phyloP scores from a whole-genome alignment of 257 asterid species.

The Solanum rostratum region DNA sequence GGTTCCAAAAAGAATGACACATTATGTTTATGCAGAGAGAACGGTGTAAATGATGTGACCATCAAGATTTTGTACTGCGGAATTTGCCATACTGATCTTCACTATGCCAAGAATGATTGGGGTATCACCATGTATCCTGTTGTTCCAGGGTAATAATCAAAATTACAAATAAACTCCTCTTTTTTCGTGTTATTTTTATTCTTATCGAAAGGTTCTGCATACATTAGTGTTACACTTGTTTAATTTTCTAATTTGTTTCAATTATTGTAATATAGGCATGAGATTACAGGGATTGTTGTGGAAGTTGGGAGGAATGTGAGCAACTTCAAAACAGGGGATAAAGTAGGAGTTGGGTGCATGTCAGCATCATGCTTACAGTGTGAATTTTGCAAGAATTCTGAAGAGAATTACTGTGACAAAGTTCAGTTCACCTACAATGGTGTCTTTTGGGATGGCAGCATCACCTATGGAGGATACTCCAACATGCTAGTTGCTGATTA shows the following conservation, averaged over 20 bases:
- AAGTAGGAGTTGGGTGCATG: constrained; percentile 80
- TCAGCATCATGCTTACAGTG: constrained; percentile 76
- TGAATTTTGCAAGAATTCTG: constrained; percentile 46
- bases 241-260: neutral
- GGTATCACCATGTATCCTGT: constrained; percentile 36
- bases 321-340: constrained; percentile 57
- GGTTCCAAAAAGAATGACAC: neutral
- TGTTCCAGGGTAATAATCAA: constrained; percentile 28
- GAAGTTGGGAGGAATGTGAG: constrained; percentile 66
- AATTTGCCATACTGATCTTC: constrained; percentile 40
- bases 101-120: constrained; percentile 32
- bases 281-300: constrained; percentile 61
- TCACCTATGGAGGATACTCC: constrained; percentile 92
- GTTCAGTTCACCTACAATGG: constrained; percentile 68
- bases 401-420: constrained; percentile 73
- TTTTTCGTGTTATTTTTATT: neutral
- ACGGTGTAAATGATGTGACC: constrained; percentile 29
- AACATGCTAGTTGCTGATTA: constrained; percentile 54
- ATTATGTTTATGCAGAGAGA: constrained; percentile 10
- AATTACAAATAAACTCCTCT: neutral
- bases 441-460: constrained; percentile 82
- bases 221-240: too few relatives aligned
- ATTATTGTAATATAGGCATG: constrained; percentile 41
- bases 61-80: constrained; percentile 32
- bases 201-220: too few relatives aligned